Evolutionary conservation across 495 filamentous ascomycete species (phyloP).

Genomic region (Clohesyomyces aquaticus): DNA sequence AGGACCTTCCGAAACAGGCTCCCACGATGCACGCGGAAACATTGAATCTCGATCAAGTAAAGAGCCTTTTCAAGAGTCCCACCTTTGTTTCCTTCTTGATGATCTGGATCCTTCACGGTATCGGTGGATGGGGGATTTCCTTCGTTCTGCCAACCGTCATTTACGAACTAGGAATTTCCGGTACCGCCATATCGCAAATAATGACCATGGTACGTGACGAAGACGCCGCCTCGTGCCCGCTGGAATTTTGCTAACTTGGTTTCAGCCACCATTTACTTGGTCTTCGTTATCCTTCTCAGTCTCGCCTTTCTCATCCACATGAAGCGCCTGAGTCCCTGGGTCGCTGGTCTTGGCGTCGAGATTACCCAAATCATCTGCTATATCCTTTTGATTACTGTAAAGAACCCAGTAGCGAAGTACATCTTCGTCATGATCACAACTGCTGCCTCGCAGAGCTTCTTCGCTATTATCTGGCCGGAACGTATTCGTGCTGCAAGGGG

Average conservation of each 20-base stretch:
- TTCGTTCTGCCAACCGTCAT: slow-evolving; percentile 89
- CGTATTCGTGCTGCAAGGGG: slow-evolving; percentile 51
- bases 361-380: slow-evolving; percentile 45
- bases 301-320: slow-evolving; percentile 42
- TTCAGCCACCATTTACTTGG: slow-evolving; percentile 4
- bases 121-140: slow-evolving; percentile 82
- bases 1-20: slow-evolving; percentile 76
- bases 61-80: slow-evolving; percentile 83
- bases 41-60: slow-evolving; percentile 48
- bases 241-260: too few species aligned
- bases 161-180: slow-evolving; percentile 58
- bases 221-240: too few species aligned
- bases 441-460: slow-evolving; percentile 49
- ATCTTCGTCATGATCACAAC: slow-evolving; percentile 50
- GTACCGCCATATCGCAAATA: slow-evolving; percentile 30
- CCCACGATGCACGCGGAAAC: not conserved
- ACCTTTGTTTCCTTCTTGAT: slow-evolving; percentile 71
- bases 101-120: slow-evolving; percentile 49
- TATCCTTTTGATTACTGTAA: slow-evolving; percentile 52
- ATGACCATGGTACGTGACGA: slow-evolving; percentile 41
- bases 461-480: slow-evolving; percentile 54
- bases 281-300: slow-evolving; percentile 11
- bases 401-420: slow-evolving; percentile 49
- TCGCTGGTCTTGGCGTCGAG: slow-evolving; percentile 35
- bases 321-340: slow-evolving; percentile 45